Percentiles rank a stretch among this genome's conserved stretches.
phyloP scores from a whole-genome alignment of 306 rosid species.

The Cicer yamashitae region DNA sequence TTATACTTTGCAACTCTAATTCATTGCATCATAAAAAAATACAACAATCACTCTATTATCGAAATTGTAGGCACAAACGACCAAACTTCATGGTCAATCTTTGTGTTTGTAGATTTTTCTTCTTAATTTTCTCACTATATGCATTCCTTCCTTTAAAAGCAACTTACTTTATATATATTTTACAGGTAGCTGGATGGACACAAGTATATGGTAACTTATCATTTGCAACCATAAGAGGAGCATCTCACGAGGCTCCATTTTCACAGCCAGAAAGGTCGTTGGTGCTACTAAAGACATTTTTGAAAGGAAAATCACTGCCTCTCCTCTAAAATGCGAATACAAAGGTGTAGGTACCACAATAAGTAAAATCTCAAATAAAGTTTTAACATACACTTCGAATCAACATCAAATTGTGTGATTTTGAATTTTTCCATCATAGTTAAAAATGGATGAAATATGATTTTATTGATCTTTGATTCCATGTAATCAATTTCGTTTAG shows the following conservation, averaged over 20 bases:
- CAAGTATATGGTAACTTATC: constrained; percentile 61
- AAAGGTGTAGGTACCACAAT: not conserved
- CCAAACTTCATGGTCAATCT: too few relatives aligned
- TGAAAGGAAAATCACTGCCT: constrained; percentile 59
- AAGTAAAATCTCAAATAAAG: not conserved
- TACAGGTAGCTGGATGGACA: constrained; percentile 64
- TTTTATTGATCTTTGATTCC: not conserved
- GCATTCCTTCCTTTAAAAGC: not conserved
- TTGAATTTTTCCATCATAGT: not conserved
- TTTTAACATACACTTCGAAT: not conserved
- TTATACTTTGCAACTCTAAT: too few relatives aligned
- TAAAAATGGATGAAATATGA: not conserved
- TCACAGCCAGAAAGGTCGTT: constrained; percentile 63
- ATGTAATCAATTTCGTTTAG: not conserved
- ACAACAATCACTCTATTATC: too few relatives aligned
- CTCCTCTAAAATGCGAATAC: constrained; percentile 10
- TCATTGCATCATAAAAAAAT: too few relatives aligned
- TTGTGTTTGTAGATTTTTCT: too few relatives aligned
- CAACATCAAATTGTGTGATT: constrained; percentile 5
- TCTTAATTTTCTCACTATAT: too few relatives aligned
- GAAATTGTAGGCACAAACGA: too few relatives aligned
- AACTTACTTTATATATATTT: not conserved
- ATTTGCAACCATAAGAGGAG: constrained; percentile 64
- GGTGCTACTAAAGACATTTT: constrained; percentile 44
- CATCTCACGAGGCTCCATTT: constrained; percentile 57